Base-by-base conservation (phyloP, 1,284 basidiomycete genomes). In the Apiotrichum siamense region DNA sequence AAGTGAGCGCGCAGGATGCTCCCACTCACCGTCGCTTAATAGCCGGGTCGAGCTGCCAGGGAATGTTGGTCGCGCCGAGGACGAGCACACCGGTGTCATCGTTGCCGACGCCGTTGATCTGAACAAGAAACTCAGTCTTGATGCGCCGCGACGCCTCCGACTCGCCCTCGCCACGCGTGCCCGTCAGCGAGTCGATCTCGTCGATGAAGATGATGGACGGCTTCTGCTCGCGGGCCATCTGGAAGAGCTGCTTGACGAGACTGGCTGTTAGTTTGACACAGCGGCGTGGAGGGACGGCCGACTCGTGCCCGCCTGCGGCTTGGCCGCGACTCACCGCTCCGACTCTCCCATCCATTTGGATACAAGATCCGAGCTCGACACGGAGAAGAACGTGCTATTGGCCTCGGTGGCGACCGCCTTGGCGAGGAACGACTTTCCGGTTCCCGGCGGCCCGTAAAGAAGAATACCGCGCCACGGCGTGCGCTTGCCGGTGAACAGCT, bases 261-360 rank as follows among this genome's bases (percentile, higher is more conserved):
- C 92, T 94, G 57, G 9, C 20, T 15, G 40, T 46, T 6, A 54
- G 49, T n/a, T 7, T 3, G 7, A 32, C 12, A 6, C 23, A 26
- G 12, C 3, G 23, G 7, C 3, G 25, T 2, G 18, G 18, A 21
- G 7, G 29, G 29, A 31, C n/a, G n/a, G n/a, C n/a, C n/a, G n/a
- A n/a, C n/a, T n/a, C 29, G 3, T 31, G 11, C 29, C 17, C 12
- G 29, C 3, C 3, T 17, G 29, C 29, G 29, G 29, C 29, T 31
- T 12, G 29, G 29, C 29, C 17, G 29, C 29, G 4, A 74, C 83
- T 67, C 57, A 89, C 90, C 89, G 79, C 76, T 98, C 94, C 20
- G 88, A 93, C 75, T 98, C 94, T 60, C 94, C 94, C 79, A 97
- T 96, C 94, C 94, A 98, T 75, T 98, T 98, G 74, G 89, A 94